A percentile compares a stretch with the other conserved stretches of the same genome.
Evolutionary conservation across 352 stramenopile species (phyloP).

Genomic region (Phytophthora pluvialis): DNA sequence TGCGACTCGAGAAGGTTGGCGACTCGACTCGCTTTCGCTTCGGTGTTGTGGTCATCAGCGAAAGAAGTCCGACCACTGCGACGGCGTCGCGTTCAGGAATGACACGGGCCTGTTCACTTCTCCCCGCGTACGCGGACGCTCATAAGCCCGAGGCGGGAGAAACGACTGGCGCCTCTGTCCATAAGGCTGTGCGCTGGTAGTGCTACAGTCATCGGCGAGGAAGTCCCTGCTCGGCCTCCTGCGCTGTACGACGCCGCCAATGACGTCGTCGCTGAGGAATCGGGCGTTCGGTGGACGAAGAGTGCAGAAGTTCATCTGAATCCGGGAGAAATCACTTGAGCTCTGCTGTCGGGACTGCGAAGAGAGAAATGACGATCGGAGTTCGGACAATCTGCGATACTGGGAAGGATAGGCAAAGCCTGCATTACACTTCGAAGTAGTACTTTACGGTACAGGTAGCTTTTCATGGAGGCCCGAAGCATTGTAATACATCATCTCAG

Average conservation of each 20-base stretch:
- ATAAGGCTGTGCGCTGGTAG: neutral
- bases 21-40: conserved; percentile 13
- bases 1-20: neutral
- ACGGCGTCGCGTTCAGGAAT: conserved; percentile 20
- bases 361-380: conserved; percentile 25
- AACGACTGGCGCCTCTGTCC: neutral
- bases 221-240: neutral
- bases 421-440: too few relatives aligned
- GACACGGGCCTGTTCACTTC: neutral
- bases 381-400: conserved; percentile 22
- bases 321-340: neutral
- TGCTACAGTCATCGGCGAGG: neutral
- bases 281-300: conserved; percentile 20
- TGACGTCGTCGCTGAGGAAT: conserved; percentile 19
- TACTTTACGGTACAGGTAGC: neutral
- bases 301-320: conserved; percentile 14
- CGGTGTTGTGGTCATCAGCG: neutral
- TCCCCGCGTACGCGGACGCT: neutral
- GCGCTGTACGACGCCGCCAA: conserved; percentile 14
- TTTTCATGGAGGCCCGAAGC: neutral
- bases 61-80: conserved; percentile 19
- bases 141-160: neutral
- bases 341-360: conserved; percentile 14
- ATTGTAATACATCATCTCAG: conserved; percentile 10
- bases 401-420: conserved; percentile 21